A percentile compares a stretch with the other conserved stretches of the same genome.
Conservation (phyloP, 805 yeast genomes). For the Nakazawaea peltata region DNA sequence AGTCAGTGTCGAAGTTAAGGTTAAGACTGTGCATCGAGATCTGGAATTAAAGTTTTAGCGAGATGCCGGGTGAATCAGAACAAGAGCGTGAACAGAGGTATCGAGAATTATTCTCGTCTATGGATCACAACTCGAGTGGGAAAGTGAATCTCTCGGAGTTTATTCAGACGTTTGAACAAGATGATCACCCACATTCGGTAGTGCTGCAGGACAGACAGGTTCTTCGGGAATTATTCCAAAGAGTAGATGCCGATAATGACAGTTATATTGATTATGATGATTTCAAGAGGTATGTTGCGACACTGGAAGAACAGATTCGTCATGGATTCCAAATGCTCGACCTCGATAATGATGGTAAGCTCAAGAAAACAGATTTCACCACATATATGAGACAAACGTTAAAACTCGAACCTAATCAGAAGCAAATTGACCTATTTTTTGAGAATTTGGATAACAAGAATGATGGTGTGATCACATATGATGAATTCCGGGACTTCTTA, state of each 20-base stretch:
- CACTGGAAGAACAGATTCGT: conserved; percentile 65
- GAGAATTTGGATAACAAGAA: conserved; percentile 43
- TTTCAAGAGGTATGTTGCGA: conserved; percentile 53
- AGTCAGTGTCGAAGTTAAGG: too few species aligned
- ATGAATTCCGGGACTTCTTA: conserved; percentile 79
- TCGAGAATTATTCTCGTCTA: conserved; percentile 29
- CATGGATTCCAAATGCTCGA: conserved; percentile 65
- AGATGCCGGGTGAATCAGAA: conserved; percentile 15
- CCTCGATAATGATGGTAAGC: conserved; percentile 62
- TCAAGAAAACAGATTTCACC: conserved; percentile 58
- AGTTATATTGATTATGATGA: conserved; percentile 52
- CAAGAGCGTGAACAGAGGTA: conserved; percentile 27
- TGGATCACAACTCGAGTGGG: conserved; percentile 40
- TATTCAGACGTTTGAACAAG: conserved; percentile 31
- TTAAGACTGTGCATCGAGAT: too few species aligned
- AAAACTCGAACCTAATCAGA: conserved; percentile 42
- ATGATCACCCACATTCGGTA: conserved; percentile 68
- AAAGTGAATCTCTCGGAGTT: conserved; percentile 41
- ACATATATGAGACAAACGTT: conserved; percentile 50
- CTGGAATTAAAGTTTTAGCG: too few species aligned
- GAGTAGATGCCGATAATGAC: conserved; percentile 54
- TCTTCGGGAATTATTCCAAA: conserved; percentile 44
- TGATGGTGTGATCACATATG: conserved; percentile 67
- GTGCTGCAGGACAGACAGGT: conserved; percentile 54
- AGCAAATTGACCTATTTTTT: conserved; percentile 50